Evolutionary conservation across 306 rosid species (phyloP), one percentile per base, ranked within the genome.

Genomic region (Psophocarpus tetragonolobus): DNA sequence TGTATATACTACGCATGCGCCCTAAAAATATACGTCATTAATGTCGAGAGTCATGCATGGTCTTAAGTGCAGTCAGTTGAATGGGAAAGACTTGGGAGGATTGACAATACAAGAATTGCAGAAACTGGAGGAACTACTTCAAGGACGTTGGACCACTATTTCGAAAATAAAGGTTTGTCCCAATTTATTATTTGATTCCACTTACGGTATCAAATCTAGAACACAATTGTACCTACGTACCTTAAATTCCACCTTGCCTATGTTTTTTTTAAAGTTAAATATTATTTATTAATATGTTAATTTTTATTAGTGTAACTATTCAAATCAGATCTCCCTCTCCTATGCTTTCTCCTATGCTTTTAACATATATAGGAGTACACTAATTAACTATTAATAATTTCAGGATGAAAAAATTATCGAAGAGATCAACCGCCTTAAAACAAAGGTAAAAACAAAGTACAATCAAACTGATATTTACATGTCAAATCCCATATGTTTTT

Each of bases 91-190:
- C 9, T 20, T 64, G 48, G 48, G 36, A 64, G 70, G 70, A 36
- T 39, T 66, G 71, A 66, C 51, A 66, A 21, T 66, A 39, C 11
- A 10, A 21, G 71, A 66, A 39, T 12, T 66, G 71, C 71, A 66
- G 50, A 66, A 66, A 66, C 71, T 66, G 51, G 71, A 66, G 33
- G 71, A 66, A 39, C 33, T 66, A 4, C 71, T 66, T 20, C 51
- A 5, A 20, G 39, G 33, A 39, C 33, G 71, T 21, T 21, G 32
- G 2, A 18, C 6, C 33, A 13, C 71, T 38, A 23, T 66, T 38
- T 66, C 33, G 23, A 66, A 39, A 66, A 12, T 39, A 4, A 66
- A 66, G 71, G 71, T 66, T 38, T 39, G 1, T 66, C 12, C 11
- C 71, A 36, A 18, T 33, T 36, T 15, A 8, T 63, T 9, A 33